These are phyloP conservation scores for Saturnispora mendoncae DNA, from an alignment of 805 yeast genomes.

Conservation along the genomic window DNA sequence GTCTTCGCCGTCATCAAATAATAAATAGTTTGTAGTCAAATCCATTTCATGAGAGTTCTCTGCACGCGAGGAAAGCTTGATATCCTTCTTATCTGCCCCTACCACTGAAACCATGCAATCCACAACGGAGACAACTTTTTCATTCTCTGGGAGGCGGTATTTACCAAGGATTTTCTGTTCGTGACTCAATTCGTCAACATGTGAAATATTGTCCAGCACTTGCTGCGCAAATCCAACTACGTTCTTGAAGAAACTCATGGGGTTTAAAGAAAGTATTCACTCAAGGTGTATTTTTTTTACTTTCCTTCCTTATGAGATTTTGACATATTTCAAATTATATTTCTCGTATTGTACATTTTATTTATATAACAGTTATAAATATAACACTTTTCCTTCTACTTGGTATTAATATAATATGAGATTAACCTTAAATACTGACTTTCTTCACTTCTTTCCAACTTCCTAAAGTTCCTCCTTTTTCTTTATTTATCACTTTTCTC, in stretches of 20 bases:
- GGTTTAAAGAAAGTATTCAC: neutral
- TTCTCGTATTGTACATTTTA: no score
- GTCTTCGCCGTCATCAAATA: slow-evolving; percentile 62
- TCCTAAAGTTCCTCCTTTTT: no score
- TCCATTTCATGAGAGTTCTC: slow-evolving; percentile 33
- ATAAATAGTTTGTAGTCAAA: slow-evolving; percentile 65
- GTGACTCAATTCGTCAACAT: slow-evolving; percentile 40
- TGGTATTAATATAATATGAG: no score
- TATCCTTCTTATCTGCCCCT: slow-evolving; percentile 7
- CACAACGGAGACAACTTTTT: slow-evolving; percentile 41
- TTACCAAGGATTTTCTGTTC: slow-evolving; percentile 65
- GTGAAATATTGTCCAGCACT: slow-evolving; percentile 33
- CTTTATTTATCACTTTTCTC: neutral
- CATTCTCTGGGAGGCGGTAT: slow-evolving; percentile 64
- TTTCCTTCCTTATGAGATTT: no score
- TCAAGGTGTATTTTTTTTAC: neutral
- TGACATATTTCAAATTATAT: neutral
- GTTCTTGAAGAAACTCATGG: slow-evolving; percentile 44
- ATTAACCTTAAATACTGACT: neutral
- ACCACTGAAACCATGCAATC: slow-evolving; percentile 6
- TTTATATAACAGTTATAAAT: no score
- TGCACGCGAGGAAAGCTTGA: slow-evolving; percentile 3
- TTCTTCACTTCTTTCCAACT: neutral
- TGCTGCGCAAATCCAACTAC: slow-evolving; percentile 40
- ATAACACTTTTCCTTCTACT: no score